Evolutionary conservation across 2,329 filamentous ascomycete species (phyloP).

Genomic region (Penicillium concentricum): DNA sequence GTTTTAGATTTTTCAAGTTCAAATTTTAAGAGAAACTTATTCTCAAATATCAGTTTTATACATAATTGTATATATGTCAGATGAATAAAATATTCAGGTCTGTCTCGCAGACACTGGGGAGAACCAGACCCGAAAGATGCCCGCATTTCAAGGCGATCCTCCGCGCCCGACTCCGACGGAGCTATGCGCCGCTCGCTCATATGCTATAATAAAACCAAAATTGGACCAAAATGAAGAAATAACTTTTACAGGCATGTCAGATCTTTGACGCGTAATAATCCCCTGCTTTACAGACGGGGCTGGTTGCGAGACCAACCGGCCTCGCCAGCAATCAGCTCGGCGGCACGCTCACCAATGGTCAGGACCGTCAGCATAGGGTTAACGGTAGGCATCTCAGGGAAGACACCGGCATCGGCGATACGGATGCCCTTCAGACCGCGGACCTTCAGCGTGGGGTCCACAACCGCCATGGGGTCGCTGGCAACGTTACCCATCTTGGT

Average conservation of each 20-base stretch:
- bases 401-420: conserved; percentile 83
- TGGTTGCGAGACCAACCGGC: conserved; percentile 63
- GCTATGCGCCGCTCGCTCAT: conserved; percentile 21
- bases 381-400: conserved; percentile 81
- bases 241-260: conserved; percentile 21
- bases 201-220: conserved; percentile 23
- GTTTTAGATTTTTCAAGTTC: not conserved
- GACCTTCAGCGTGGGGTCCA: conserved; percentile 72
- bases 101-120: conserved; percentile 7
- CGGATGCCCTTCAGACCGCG: conserved; percentile 70
- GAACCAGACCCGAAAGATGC: not conserved
- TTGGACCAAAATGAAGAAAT: conserved; percentile 8
- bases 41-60: not conserved
- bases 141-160: not conserved
- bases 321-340: conserved; percentile 77
- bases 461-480: conserved; percentile 71
- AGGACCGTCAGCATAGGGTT: conserved; percentile 92
- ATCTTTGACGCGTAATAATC: conserved; percentile 1
- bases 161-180: not conserved
- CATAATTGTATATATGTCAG: conserved; percentile 7
- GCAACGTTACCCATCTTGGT: conserved; percentile 81
- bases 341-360: conserved; percentile 77
- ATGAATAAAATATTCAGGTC: conserved; percentile 6
- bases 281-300: conserved; percentile 50
- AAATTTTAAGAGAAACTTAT: not conserved